Percentiles rank a stretch among this genome's conserved stretches.
Conservation (phyloP, 139 green algal genomes). For the Zygnema circumcarinatum region DNA sequence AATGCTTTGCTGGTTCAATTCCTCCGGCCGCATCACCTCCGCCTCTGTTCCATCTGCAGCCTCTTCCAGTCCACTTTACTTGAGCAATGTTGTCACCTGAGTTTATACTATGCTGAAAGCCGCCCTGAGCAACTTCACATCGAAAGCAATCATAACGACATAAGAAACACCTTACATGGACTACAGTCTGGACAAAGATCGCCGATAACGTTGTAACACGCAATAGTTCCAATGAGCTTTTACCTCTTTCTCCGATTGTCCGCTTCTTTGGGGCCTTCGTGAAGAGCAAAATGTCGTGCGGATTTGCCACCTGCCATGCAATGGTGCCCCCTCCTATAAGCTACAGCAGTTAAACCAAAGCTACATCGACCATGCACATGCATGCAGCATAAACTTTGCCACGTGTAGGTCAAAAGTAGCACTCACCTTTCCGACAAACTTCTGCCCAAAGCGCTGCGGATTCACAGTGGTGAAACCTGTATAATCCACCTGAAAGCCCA, state of each 20-base stretch:
- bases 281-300: constrained; percentile 93
- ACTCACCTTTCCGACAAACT: constrained; percentile 89
- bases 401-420: too few species aligned
- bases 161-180: constrained; percentile 4
- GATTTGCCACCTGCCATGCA: constrained; percentile 85
- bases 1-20: constrained; percentile 80
- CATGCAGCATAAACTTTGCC: too few species aligned
- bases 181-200: too few species aligned
- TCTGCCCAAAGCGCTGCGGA: constrained; percentile 90
- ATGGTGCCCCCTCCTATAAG: neutral
- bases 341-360: neutral
- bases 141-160: neutral
- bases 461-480: constrained; percentile 95
- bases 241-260: neutral
- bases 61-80: neutral
- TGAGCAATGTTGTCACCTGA: neutral
- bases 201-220: too few species aligned
- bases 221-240: neutral
- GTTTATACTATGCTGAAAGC: neutral
- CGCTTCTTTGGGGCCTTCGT: constrained; percentile 72
- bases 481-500: constrained; percentile 87
- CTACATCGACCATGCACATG: neutral
- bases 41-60: constrained; percentile 2
- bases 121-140: neutral
- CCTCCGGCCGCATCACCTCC: constrained; percentile 67